phyloP scores from a whole-genome alignment of 1,284 basidiomycete genomes.

The Jaminaea rosea region DNA sequence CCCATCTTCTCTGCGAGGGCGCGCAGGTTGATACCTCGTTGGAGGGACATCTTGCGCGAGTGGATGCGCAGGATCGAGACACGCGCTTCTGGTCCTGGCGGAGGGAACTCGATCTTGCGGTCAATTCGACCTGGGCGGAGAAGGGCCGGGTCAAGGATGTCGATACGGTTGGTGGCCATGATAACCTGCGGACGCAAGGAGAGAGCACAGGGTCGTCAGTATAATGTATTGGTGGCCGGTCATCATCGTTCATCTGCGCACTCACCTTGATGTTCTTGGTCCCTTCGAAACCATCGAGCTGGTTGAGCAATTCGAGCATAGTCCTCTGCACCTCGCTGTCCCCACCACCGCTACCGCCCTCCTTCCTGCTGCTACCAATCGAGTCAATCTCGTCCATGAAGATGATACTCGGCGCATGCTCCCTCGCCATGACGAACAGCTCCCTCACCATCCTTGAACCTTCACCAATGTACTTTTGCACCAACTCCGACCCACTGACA shows the following conservation, averaged over 20 bases:
- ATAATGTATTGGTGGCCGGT: too few species aligned
- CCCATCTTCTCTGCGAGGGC: conserved; percentile 98
- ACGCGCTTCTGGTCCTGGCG: conserved; percentile 92
- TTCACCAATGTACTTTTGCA: conserved; percentile 98
- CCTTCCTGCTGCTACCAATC: conserved; percentile 86
- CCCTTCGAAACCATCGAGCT: conserved; percentile 93
- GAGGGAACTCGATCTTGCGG: conserved; percentile 97
- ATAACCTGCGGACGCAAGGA: conserved; percentile 56
- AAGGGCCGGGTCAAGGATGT: conserved; percentile 90
- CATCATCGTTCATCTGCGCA: conserved; percentile 32
- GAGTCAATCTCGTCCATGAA: conserved; percentile 99
- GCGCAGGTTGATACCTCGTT: conserved; percentile 91
- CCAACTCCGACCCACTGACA: conserved; percentile 86
- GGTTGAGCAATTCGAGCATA: conserved; percentile 93
- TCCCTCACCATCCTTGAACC: conserved; percentile 67
- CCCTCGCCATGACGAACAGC: conserved; percentile 95
- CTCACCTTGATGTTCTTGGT: conserved; percentile 89
- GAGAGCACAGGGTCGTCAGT: neutral
- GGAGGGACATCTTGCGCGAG: conserved; percentile 97
- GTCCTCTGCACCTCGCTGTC: conserved; percentile 97
- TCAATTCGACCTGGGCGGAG: conserved; percentile 94
- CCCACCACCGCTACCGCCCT: conserved; percentile 60
- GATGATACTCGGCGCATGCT: conserved; percentile 97
- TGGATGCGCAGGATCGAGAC: conserved; percentile 94
- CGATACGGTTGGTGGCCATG: conserved; percentile 98